Base-by-base conservation (phyloP, 164 flowering plant species). In the Umbellularia californica region DNA sequence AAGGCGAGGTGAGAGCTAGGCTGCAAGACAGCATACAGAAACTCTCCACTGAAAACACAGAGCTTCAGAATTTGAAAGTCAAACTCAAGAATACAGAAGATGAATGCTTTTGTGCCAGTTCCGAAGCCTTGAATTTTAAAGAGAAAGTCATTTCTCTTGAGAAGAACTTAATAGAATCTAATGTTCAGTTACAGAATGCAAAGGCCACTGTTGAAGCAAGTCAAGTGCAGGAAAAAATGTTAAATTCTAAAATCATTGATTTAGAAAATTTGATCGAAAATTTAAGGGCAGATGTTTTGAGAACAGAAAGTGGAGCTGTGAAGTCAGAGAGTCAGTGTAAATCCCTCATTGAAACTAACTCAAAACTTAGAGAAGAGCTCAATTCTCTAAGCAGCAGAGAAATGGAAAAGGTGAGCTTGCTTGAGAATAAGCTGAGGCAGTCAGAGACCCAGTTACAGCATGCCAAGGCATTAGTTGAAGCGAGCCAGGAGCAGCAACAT, bases 291-390 rank as follows among this genome's bases (percentile, higher is more conserved):
- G 84, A 79, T 60, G 35, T 82, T 19, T 73, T 74, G 17, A 74
- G 80, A 73, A 83, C 83, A 14, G 90, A 88, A 77, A 81, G 72
- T 60, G 81, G 85, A 70, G 87, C 85, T 47, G 86, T 84, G 70
- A 82, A 50, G 74, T 89, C 89, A 52, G 93, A 90, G 77, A 76
- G 80, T 23, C 83, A 81, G 78, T 80, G 83, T 67, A 76, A 74
- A 68, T 72, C 75, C 63, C 81, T 93, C 65, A 60, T 72, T 58
- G 88, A 86, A 62, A 70, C 84, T 70, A 90, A 89, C 50, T 66
- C 75, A 76, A 83, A 88, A 69, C 89, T 90, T 47, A 81, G 74
- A n/a, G 80, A 85, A 73, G 93, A 91, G 80, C 55, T 89, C 58
- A 83, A 65, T 73, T 75, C 78, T 77, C 81, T 86, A 50, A 89